Base-by-base conservation (phyloP, 768 basidiomycete species). In the Neoboletus magnificus region DNA sequence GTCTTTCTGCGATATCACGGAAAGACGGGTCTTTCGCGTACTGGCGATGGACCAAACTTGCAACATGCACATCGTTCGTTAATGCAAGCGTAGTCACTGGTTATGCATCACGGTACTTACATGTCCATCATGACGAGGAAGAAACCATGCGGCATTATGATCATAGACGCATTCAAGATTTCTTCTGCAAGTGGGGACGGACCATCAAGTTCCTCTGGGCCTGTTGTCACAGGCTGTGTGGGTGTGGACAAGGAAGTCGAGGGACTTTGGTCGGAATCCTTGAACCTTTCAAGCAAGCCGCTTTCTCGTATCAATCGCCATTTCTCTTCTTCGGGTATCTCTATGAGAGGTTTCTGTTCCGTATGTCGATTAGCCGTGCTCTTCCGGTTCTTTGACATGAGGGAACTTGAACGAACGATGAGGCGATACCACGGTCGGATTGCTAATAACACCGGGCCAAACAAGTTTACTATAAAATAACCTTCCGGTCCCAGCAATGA, bases 101-200 rank as follows among this genome's bases (percentile, higher is more conserved):
- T 35, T 47, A 53, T 35, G 49, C 40, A 33, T 32, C 18, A 16
- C 43, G 11, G 54, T 20, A 74, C 89, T 63, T 66, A 93, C 91
- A 93, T 88, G 66, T 91, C 86, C 89, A 93, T 91, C 75, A 91
- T 73, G 16, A 92, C 64, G 37, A 92, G 76, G 48, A 92, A 73
- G 65, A 85, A 92, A 3, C 82, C 82, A 62, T 88, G 82, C 0
- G 91, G 91, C 33, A 88, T 84, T 52, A 91, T 80, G 50, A 87
- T 72, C 20, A 87, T 69, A 18, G 80, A 60, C 11, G 87, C 75
- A 59, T 84, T 79, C 69, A 91, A 84, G 37, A 91, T 76, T 73
- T 92, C 90, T 57, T 88, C 86, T 8, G 76, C 76, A 4, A 87
- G 71, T 20, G 79, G 70, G 10, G 73, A 56, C 27, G 71, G 61